Evolutionary conservation across 257 asterid genomes (phyloP), one percentile per base, ranked within the genome.

Genomic region (Lycium barbarum): DNA sequence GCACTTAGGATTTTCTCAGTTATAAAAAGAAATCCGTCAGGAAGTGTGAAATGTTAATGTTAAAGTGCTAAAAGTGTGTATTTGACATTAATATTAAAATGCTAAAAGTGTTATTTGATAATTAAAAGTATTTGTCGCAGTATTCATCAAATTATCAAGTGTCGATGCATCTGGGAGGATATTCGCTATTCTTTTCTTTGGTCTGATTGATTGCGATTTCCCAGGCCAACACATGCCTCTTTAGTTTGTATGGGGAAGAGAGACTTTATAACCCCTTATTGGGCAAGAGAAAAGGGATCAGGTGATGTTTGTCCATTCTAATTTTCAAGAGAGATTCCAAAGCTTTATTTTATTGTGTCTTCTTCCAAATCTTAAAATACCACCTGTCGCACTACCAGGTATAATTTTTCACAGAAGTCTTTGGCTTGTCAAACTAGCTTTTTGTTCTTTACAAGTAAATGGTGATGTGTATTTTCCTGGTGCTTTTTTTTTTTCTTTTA

Each of bases 381-480:
- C 54, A 70, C 33, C 33, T 70, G 54, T 38, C 9, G 15, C 33
- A 70, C 7, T 17, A 9, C 54, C 54, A 5, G 26, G 13, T 40
- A 40, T 17, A 70, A 8, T 70, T 70, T 70, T 33, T 38, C 26
- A 26, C 26, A 47, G n/a, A 45, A 70, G 54, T 40, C 79, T 70
- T 55, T 68, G 79, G 55, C 79, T 70, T 70, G 79, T 70, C 79
- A 40, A 70, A 70, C 17, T 54, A 70, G 53, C 54, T 17, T n/a
- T 70, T 40, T 18, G 26, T 70, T 63, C 68, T 20, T 70, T 38
- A 17, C 22, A 40, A 70, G 53, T 9, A 45, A 40, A 17, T 70
- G 79, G 79, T 9, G 53, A 70, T 40, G 4, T 70, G 79, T 40
- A 70, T 70, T 70, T 65, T 40, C 54, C 53, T 40, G 54, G 61